phyloP scores from a whole-genome alignment of 495 filamentous ascomycete species.

The Cryomyces antarcticus region DNA sequence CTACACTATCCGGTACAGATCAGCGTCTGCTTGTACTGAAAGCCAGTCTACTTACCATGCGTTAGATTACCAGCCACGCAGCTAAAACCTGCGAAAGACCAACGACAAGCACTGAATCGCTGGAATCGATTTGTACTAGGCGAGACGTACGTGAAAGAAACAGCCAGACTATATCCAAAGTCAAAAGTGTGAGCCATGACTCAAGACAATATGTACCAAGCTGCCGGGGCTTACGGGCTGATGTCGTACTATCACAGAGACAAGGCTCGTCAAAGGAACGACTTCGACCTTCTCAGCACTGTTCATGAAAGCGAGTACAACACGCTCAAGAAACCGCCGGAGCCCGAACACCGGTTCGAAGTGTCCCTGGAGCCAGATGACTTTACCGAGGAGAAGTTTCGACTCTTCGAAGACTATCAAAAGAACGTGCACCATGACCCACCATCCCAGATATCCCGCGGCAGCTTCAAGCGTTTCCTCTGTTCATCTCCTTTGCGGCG shows the following conservation, averaged over 20 bases:
- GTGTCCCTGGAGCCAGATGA: slow-evolving; percentile 62
- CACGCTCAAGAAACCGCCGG: slow-evolving; percentile 31
- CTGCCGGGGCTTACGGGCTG: not conserved
- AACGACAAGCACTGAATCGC: slow-evolving; percentile 69
- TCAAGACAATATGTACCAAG: not conserved
- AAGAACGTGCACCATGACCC: slow-evolving; percentile 56
- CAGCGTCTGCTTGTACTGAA: not conserved
- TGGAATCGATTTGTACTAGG: slow-evolving; percentile 80
- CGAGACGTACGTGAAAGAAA: slow-evolving; percentile 52
- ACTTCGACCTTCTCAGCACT: slow-evolving; percentile 50
- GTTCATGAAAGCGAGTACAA: slow-evolving; percentile 53
- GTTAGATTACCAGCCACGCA: slow-evolving; percentile 43
- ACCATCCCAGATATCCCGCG: slow-evolving; percentile 38
- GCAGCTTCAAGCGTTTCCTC: slow-evolving; percentile 65
- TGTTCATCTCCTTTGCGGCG: slow-evolving; percentile 57
- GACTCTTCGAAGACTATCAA: slow-evolving; percentile 75
- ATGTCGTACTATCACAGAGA: slow-evolving; percentile 27
- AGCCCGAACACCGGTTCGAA: slow-evolving; percentile 59
- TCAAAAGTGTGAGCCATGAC: slow-evolving; percentile 40
- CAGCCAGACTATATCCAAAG: slow-evolving; percentile 51
- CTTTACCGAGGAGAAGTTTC: slow-evolving; percentile 75
- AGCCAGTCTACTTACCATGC: slow-evolving; percentile 5
- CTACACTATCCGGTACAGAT: slow-evolving; percentile 59
- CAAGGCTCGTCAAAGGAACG: slow-evolving; percentile 47
- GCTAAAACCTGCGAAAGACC: slow-evolving; percentile 57